phyloP scores from a whole-genome alignment of 2,329 filamentous ascomycete genomes.

The Fusarium vanettenii region DNA sequence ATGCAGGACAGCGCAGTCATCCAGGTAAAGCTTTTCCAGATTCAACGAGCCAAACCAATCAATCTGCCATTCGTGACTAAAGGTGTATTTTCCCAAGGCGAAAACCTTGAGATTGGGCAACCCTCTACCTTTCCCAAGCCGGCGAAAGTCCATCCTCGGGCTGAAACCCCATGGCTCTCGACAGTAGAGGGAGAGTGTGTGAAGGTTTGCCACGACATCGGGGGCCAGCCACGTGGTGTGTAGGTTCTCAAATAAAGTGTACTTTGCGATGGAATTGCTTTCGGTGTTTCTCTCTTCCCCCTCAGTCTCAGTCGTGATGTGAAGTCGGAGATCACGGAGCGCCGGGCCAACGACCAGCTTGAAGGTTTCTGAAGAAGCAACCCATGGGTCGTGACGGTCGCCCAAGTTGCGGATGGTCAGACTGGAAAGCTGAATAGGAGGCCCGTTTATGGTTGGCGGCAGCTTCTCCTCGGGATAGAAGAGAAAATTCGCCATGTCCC shows the following conservation, averaged over 20 bases:
- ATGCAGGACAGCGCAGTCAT: constrained; percentile 52
- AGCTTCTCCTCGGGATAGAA: no score
- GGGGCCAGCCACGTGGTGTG: constrained; percentile 25
- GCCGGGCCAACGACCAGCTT: not conserved
- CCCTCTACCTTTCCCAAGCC: not conserved
- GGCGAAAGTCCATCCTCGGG: constrained; percentile 49
- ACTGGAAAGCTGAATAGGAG: not conserved
- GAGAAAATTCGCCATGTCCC: not conserved
- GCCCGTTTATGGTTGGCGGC: not conserved
- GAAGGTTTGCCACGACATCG: constrained; percentile 30
- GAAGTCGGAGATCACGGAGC: not conserved
- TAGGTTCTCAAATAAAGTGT: constrained; percentile 21
- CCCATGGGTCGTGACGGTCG: not conserved
- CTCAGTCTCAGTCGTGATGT: not conserved
- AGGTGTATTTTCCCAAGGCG: constrained; percentile 52
- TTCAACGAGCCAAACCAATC: constrained; percentile 56
- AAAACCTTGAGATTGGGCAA: constrained; percentile 54
- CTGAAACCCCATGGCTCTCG: constrained; percentile 51
- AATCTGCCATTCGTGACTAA: constrained; percentile 56
- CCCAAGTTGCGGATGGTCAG: constrained; percentile 3
- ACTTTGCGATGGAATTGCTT: not conserved
- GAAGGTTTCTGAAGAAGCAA: not conserved
- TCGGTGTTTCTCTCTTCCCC: not conserved
- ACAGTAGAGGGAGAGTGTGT: constrained; percentile 51
- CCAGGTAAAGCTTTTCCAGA: constrained; percentile 54